Base-by-base conservation (phyloP, 2,329 filamentous ascomycete species). In the Pseudogymnoascus sp. region DNA sequence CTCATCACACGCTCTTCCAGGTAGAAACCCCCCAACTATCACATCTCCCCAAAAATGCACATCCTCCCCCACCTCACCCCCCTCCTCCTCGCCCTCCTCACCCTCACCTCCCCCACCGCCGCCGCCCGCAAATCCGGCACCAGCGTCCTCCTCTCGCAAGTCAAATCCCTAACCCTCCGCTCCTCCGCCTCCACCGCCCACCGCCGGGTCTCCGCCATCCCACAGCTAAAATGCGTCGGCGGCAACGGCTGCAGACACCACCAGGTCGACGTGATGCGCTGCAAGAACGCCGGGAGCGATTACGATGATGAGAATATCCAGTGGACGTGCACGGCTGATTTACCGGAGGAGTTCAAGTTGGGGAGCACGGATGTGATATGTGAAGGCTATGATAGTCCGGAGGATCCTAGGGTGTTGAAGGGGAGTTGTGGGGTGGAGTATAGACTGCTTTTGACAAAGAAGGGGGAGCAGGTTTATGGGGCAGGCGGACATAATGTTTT, bases 361-460 rank as follows among this genome's bases (percentile, higher is more conserved):
- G 92, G 91, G 63, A 82, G 84, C 65, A 97, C 93, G 10, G 92
- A 97, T 66, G 93, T 97, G 63, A 80, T 92, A 10, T 99, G 94
- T 75, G 93, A 99, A 73, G 93, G 94, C 10, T 97, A 96, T 76
- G 79, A 83, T 64, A 80, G 78, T 12, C 76, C 87, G 0, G 84
- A 93, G 56, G 94, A 97, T 73, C 85, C 85, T 0, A 95, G 91
- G 74, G 83, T 97, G n/a, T 77, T 97, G 62, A 92, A 90, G 71
- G 94, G 94, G 21, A 94, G 90, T 74, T 97, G 93, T 75, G 94
- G 89, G 12, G 92, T 96, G 23, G 91, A 96, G 76, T 97, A 97
- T 75, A 82, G 88, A 12, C 76, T 97, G 5, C 75, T 89, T 0
- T 78, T 97, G 61, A 97, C 92, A 0, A 85, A 88, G 10, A 79